Evolutionary conservation across 106 monocot genomes (phyloP).

Genomic region (Agapanthus africanus): DNA sequence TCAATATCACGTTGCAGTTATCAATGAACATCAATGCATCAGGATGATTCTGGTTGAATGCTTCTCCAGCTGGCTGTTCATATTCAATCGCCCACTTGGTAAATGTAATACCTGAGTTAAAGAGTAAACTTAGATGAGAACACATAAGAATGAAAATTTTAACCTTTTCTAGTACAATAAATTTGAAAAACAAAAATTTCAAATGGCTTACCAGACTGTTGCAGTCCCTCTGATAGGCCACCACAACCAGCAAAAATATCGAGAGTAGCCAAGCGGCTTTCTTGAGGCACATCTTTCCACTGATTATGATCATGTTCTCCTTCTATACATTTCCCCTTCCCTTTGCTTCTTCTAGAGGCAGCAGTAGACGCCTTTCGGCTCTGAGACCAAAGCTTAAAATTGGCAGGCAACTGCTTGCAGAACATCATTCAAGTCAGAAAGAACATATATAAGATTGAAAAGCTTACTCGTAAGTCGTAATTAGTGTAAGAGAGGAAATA

Average conservation of each 20-base stretch:
- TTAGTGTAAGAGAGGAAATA: conserved; percentile 1
- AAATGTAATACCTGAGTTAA: conserved; percentile 52
- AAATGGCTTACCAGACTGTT: conserved; percentile 57
- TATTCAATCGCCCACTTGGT: conserved; percentile 99
- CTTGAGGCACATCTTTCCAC: conserved; percentile 22
- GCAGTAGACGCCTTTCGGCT: conserved; percentile 15
- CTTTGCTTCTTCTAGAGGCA: conserved; percentile 53
- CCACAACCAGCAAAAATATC: conserved; percentile 99
- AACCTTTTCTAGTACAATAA: background rate
- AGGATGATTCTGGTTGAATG: conserved; percentile 82
- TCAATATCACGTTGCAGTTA: conserved; percentile 96
- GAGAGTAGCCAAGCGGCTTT: conserved; percentile 65
- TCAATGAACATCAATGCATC: conserved; percentile 68
- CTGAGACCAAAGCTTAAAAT: conserved; percentile 35
- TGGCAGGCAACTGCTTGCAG: conserved; percentile 59
- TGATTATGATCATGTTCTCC: conserved; percentile 28
- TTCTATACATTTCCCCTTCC: conserved; percentile 66
- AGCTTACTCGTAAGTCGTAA: background rate
- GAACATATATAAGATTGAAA: conserved; percentile 2
- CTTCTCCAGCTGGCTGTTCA: conserved; percentile 94
- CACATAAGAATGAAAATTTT: background rate
- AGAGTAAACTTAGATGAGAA: background rate
- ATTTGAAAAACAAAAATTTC: background rate
- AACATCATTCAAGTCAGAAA: conserved; percentile 14
- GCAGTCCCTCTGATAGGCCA: conserved; percentile 89